Evolutionary conservation across 352 stramenopile genomes (phyloP).

Genomic region (Phytophthora megakarya): DNA sequence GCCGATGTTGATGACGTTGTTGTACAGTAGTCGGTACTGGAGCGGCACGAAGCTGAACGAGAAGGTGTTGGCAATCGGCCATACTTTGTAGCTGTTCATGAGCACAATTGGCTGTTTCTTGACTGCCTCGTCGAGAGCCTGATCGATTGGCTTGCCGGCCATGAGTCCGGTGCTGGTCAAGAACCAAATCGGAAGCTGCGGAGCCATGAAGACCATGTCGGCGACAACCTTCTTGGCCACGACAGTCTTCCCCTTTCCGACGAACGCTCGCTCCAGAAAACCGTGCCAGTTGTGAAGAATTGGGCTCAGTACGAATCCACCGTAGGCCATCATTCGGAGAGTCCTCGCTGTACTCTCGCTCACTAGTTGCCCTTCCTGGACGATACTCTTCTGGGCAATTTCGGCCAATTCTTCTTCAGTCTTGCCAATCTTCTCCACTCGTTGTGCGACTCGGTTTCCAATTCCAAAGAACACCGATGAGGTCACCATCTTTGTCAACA

Average conservation of each 20-base stretch:
- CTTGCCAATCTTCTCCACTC: constrained; percentile 24
- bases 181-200: constrained; percentile 38
- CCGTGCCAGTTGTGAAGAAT: constrained; percentile 91
- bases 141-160: constrained; percentile 23
- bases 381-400: constrained; percentile 7
- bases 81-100: constrained; percentile 41
- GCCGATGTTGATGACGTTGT: constrained; percentile 38
- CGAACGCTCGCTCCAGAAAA: constrained; percentile 59
- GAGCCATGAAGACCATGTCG: constrained; percentile 39
- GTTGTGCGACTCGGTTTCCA: constrained; percentile 45
- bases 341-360: constrained; percentile 32
- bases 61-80: constrained; percentile 42
- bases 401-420: constrained; percentile 13
- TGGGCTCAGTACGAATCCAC: constrained; percentile 81
- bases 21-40: constrained; percentile 35
- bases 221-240: constrained; percentile 36
- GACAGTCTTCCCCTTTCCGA: constrained; percentile 24
- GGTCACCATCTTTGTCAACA: constrained; percentile 63
- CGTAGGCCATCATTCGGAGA: constrained; percentile 79
- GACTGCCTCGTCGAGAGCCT: constrained; percentile 26
- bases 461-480: constrained; percentile 54
- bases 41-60: constrained; percentile 39
- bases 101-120: constrained; percentile 35
- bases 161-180: constrained; percentile 38
- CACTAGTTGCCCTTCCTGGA: constrained; percentile 7